Base-by-base conservation (phyloP, 192 early-diverging fungal genomes). In the Gorgonomyces haynaldii region DNA sequence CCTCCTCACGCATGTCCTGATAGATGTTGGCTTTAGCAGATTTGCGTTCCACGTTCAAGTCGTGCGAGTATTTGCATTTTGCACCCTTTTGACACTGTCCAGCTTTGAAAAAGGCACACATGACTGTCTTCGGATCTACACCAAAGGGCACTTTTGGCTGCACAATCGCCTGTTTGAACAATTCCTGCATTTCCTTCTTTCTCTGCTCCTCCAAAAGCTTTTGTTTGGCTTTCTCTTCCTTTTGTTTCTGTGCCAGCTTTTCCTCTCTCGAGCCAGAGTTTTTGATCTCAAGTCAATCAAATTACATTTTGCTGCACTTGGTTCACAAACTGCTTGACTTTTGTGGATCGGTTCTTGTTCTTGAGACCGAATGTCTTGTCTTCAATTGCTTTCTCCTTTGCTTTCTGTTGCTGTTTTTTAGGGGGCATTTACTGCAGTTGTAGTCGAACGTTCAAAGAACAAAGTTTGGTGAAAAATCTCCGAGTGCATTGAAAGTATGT, bases 301-400 rank as follows among this genome's bases (percentile, higher is more conserved):
- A 21, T 31, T 47, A 27, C 26, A 27, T 37, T 88, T 63, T 98
- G 96, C 42, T 70, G 67, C 17, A 96, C 89, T 57, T 90, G 84
- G 61, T 92, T 72, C 37, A 98, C 88, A 79, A 86, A 94, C 43
- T 85, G 74, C 1, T 54, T 24, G 20, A 93, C 89, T 66, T 98
- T 98, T 44, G 74, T 74, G 21, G 89, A 92, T 51, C 88, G 91
- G 70, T 97, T 96, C 66, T 96, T 96, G 75, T 96, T 96, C 60
- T 98, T 98, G 36, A 98, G 72, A 32, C 96, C 91, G 70, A 98
- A 96, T 35, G 91, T 96, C 77, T 92, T 91, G 69, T 97, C 93
- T 57, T 93, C 93, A 46, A 86, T 79, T 27, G 66, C 54, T 74
- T 94, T 87, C 50, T 80, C 76, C 67, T 86, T 88, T 21, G 70